Percentiles rank a stretch among this genome's conserved stretches.
Evolutionary conservation across 2,329 filamentous ascomycete genomes (phyloP).

Genomic region (Aspergillus sp.): DNA sequence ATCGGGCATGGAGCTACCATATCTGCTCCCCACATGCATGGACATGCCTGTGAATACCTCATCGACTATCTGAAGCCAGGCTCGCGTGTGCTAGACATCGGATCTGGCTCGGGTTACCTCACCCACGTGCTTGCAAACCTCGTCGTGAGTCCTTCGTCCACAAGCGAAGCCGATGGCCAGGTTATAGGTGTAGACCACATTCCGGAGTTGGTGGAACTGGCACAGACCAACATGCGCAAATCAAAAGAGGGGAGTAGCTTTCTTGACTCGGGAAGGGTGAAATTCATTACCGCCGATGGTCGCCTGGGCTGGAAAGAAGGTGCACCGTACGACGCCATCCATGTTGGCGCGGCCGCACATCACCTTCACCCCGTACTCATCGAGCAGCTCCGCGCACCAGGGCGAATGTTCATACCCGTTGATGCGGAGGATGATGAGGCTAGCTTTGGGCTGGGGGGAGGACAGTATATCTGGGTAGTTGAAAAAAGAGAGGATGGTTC

Average conservation of each 20-base stretch:
- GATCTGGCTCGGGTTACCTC: constrained; percentile 77
- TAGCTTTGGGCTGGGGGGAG: constrained; percentile 28
- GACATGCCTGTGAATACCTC: constrained; percentile 63
- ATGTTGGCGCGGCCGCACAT: constrained; percentile 84
- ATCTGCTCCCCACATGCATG: constrained; percentile 73
- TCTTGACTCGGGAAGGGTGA: constrained; percentile 64
- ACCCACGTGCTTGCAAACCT: constrained; percentile 86
- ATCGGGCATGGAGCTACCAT: constrained; percentile 71
- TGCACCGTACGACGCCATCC: constrained; percentile 83
- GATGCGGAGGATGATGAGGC: constrained; percentile 45
- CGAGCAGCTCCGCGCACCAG: constrained; percentile 75
- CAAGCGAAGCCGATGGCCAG: constrained; percentile 40
- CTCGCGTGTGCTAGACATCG: constrained; percentile 68
- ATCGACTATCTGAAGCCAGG: constrained; percentile 58
- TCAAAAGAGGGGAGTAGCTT: constrained; percentile 60
- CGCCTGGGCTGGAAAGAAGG: constrained; percentile 63
- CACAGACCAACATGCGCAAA: constrained; percentile 66
- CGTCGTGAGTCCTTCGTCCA: constrained; percentile 43
- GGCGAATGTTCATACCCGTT: constrained; percentile 69
- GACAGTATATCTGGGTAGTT: constrained; percentile 64
- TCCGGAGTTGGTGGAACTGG: constrained; percentile 61
- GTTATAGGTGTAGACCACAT: constrained; percentile 80
- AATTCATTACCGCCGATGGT: constrained; percentile 75
- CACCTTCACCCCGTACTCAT: constrained; percentile 72
- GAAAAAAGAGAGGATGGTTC: constrained; percentile 63